Base-by-base conservation (phyloP, 176 grass and related monocot genomes). In the Oryza nivara region DNA sequence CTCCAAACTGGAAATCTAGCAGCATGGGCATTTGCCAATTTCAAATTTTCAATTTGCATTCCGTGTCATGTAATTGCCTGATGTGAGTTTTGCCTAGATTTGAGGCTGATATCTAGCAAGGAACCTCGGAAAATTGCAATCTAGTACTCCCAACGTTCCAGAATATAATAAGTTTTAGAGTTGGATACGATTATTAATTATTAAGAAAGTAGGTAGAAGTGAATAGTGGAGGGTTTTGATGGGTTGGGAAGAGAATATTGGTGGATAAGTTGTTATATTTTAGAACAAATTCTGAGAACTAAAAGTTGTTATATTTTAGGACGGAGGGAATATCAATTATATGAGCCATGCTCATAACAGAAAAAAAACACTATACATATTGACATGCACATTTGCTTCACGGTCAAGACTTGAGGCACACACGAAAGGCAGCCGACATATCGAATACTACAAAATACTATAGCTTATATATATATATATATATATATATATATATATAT, bases 81-180 rank as follows among this genome's bases (percentile, higher is more conserved):
- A 58, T 47, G 19, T 19, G 16, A 35, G n/a, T 26, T 25, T 1
- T 28, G 25, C 47, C 45, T 47, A 76, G 44, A 47, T 74, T 83
- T 73, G 69, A 48, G 75, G 81, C 81, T 26, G 46, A 38, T 84
- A 73, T 74, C 45, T 35, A 61, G 74, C 54, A 56, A 64, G 9
- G 11, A 88, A 77, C 79, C 4, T 58, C 14, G 73, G 79, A 15
- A 19, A 25, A 6, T 28, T 19, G 0, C 11, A 23, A 20, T 69
- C 8, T 34, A 36, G 35, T 5, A 36, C 35, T 32, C 30, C 30
- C 30, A 2, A 32, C 30, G 30, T 32, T 32, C 2, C 2, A 32
- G 30, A 32, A 32, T 32, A 32, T 32, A 32, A 32, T 2, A 32
- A 32, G 30, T 32, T 32, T 32, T 32, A 32, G 30, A 32, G 2